Conservation (phyloP, 148 eudicot genomes). For the Rhododendron kiyosumense region DNA sequence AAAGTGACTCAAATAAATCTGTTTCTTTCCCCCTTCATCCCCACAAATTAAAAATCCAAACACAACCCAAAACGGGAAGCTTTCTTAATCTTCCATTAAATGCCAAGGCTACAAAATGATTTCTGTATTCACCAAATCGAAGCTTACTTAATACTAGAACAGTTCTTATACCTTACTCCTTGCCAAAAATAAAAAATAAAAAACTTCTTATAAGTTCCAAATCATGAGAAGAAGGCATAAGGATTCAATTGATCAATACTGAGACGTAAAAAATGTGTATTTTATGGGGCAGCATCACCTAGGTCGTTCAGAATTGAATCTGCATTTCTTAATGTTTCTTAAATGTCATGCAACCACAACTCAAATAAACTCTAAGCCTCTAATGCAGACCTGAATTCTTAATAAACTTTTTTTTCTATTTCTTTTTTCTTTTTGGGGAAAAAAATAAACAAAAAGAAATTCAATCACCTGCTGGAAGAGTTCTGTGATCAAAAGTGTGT, state of each 20-base stretch:
- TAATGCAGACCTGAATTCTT: neutral
- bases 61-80: neutral
- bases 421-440: no score
- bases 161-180: neutral
- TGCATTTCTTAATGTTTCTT: no score
- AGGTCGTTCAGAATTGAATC: neutral
- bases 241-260: neutral
- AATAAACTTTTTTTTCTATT: no score
- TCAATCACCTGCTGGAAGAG: slow-evolving; percentile 84
- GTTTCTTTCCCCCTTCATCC: neutral
- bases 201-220: neutral
- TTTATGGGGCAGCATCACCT: neutral
- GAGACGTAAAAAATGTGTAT: neutral
- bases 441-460: neutral
- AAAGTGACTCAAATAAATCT: no score
- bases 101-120: neutral
- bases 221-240: neutral
- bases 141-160: neutral
- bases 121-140: neutral
- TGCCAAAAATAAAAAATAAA: no score
- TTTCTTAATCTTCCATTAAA: neutral
- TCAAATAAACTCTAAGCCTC: neutral
- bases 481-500: slow-evolving; percentile 89
- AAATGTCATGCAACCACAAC: neutral
- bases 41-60: neutral